Evolutionary conservation across 805 yeast genomes (phyloP).

Genomic region (Pichia thaimueangensis): DNA sequence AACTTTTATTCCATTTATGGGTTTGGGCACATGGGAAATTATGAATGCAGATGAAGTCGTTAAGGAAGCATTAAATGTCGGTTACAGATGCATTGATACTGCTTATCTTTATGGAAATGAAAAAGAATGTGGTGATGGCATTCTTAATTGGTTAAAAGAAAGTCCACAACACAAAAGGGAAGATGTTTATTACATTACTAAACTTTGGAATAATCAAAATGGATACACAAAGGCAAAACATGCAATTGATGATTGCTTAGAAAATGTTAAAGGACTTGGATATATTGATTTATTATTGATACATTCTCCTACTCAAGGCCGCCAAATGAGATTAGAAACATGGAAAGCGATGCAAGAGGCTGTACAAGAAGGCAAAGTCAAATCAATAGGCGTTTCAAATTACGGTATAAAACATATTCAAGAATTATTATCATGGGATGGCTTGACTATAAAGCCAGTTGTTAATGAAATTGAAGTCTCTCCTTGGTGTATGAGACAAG

Average conservation of each 20-base stretch:
- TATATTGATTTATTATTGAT: slow-evolving; percentile 70
- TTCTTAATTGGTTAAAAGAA: slow-evolving; percentile 34
- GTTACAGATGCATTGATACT: slow-evolving; percentile 43
- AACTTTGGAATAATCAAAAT: slow-evolving; percentile 62
- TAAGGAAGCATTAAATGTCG: slow-evolving; percentile 36
- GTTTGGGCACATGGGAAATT: slow-evolving; percentile 44
- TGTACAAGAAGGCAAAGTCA: slow-evolving; percentile 49
- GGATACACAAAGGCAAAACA: slow-evolving; percentile 50
- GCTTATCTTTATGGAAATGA: slow-evolving; percentile 46
- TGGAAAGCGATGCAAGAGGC: slow-evolving; percentile 74
- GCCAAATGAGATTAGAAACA: slow-evolving; percentile 47
- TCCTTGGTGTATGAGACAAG: slow-evolving; percentile 71
- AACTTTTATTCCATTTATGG: slow-evolving; percentile 41
- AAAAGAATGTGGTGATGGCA: slow-evolving; percentile 43
- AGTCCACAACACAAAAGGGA: slow-evolving; percentile 38
- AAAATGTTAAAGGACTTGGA: slow-evolving; percentile 44
- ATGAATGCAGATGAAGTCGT: slow-evolving; percentile 34
- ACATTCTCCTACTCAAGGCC: slow-evolving; percentile 53
- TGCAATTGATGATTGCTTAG: slow-evolving; percentile 53
- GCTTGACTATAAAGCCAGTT: slow-evolving; percentile 51
- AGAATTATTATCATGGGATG: slow-evolving; percentile 54
- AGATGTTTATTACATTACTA: slow-evolving; percentile 61
- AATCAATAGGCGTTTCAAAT: slow-evolving; percentile 74
- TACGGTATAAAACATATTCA: slow-evolving; percentile 55
- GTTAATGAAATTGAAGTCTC: slow-evolving; percentile 80